Percentiles rank a stretch among this genome's conserved stretches.
Evolutionary conservation across 108 stramenopile species (phyloP).

Genomic region (Stephanodiscus minutulus): DNA sequence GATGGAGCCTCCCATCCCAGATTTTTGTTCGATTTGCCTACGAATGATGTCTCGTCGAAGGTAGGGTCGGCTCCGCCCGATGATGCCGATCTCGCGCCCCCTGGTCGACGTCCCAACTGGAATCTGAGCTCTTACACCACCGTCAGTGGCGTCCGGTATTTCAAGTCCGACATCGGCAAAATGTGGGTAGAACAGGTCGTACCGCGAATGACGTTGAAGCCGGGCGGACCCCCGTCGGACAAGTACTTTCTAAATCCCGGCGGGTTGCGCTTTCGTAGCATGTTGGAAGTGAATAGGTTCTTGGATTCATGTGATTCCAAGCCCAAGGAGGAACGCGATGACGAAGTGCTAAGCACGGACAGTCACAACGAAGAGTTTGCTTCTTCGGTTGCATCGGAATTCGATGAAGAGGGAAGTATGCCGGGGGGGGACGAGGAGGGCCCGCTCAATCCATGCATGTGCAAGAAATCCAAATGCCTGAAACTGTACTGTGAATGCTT

Average conservation of each 20-base stretch:
- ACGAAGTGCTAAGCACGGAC: not conserved
- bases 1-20: no score
- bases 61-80: not conserved
- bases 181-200: constrained; percentile 8
- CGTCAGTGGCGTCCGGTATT: not conserved
- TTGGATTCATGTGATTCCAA: constrained; percentile 33
- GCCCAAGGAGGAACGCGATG: constrained; percentile 9
- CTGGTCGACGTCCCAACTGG: not conserved
- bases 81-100: not conserved
- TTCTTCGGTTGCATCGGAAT: constrained; percentile 59
- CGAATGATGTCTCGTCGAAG: no score
- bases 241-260: constrained; percentile 1
- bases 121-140: not conserved
- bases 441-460: constrained; percentile 5
- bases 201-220: not conserved
- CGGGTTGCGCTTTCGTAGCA: constrained; percentile 10
- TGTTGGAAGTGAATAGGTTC: constrained; percentile 6
- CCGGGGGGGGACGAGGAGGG: not conserved
- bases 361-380: constrained; percentile 1
- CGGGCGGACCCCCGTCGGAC: constrained; percentile 4
- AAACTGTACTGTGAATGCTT: constrained; percentile 11
- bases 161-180: constrained; percentile 2
- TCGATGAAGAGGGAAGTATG: not conserved
- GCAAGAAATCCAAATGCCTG: constrained; percentile 5
- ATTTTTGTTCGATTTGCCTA: no score